Evolutionary conservation across 1,139 yeast species (phyloP), one percentile per base, ranked within the genome.

Genomic region (Protomyces gravidus): DNA sequence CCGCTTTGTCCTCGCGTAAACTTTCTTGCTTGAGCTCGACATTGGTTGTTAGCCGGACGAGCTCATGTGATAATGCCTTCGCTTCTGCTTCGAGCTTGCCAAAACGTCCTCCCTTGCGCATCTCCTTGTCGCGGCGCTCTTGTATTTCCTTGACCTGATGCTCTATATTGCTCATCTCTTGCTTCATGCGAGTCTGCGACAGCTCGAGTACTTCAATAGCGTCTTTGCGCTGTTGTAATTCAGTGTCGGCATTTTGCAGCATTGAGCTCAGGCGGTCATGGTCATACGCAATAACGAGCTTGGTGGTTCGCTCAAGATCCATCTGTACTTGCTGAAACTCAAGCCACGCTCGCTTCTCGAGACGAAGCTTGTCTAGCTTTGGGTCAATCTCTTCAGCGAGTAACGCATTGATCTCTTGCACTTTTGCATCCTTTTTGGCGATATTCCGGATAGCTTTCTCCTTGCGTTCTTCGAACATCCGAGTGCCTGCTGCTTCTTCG

Each of bases 401-500:
- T 60, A 90, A 73, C 45, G 80, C 78, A 66, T 88, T 78, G 55
- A 89, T 90, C 70, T 89, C 95, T 49, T 78, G 81, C 55, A 92
- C 78, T 67, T 89, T 89, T 21, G 86, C 80, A 66, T 92, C 96
- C 69, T 92, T 92, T 72, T 89, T 90, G 0, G 85, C 81, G 88
- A 92, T 89, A 0, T 96, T 89, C 69, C 87, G 84, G 68, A 88
- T 85, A 0, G 97, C 97, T 70, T 88, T 88, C 63, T 88, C 96
- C 67, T 92, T 84, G 63, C 96, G 81, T 65, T 89, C 96, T 71
- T 92, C 98, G 70, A 89, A 94, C 78, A 94, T 88, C 64, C 95
- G 81, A 0, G 98, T 94, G 5, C 99, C 98, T 0, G 98, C 96
- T 0, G 98, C 98, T 73, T 94, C 99, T 73, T 92, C 98, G 63